phyloP scores from a whole-genome alignment of 306 rosid species.

The Citrullus amarus region DNA sequence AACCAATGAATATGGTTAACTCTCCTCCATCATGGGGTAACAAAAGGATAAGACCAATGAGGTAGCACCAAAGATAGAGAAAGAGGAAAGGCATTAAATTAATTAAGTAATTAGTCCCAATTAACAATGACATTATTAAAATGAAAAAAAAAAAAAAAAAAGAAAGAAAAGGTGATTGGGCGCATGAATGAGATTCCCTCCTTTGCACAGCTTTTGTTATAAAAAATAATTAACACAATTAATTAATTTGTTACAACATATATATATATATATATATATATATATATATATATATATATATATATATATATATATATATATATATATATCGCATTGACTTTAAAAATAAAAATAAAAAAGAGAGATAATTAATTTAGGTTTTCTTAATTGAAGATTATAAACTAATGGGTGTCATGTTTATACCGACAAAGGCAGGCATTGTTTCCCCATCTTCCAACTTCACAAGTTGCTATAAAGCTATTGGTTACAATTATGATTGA shows the following conservation, averaged over 20 bases:
- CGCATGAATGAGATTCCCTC: conserved; percentile 5
- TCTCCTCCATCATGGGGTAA: neutral
- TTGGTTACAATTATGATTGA: neutral
- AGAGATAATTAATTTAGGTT: neutral
- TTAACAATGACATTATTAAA: neutral
- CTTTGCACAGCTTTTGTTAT: neutral
- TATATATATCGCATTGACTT: neutral
- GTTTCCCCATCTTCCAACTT: conserved; percentile 12
- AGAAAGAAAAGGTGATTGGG: neutral
- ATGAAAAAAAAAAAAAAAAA: neutral
- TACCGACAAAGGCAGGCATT: conserved; percentile 6
- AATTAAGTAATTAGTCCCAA: neutral
- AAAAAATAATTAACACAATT: neutral
- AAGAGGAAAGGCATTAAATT: neutral
- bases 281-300: too few relatives aligned
- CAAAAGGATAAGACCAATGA: neutral
- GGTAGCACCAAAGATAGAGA: neutral
- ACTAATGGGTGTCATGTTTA: conserved; percentile 11
- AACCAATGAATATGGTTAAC: too few relatives aligned
- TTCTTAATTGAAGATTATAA: neutral
- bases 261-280: too few relatives aligned
- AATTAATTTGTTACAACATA: too few relatives aligned
- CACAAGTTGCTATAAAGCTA: neutral
- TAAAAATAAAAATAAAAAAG: neutral
- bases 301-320: too few relatives aligned